Conservation (phyloP, 805 yeast species). For the Candida maris region DNA sequence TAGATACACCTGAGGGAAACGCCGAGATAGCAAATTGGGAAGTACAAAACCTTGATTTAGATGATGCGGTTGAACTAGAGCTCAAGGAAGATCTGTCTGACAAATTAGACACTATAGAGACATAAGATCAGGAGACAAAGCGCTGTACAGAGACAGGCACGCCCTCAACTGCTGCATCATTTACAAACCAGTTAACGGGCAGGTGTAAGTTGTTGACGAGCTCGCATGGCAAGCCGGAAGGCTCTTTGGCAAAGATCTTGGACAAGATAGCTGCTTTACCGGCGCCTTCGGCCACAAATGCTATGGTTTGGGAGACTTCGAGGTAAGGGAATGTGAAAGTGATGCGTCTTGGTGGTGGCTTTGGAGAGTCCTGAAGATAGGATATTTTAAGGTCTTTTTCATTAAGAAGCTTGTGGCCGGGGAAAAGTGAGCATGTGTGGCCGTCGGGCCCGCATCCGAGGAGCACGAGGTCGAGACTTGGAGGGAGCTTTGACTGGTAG, state of each 20-base stretch:
- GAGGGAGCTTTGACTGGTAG: constrained; percentile 59
- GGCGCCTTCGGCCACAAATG: constrained; percentile 88
- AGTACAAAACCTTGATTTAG: constrained; percentile 26
- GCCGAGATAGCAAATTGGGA: constrained; percentile 28
- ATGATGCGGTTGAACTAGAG: constrained; percentile 25
- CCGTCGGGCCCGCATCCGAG: constrained; percentile 97
- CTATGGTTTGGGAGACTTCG: constrained; percentile 48
- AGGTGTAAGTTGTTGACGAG: constrained; percentile 60
- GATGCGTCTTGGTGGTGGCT: constrained; percentile 91
- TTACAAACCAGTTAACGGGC: constrained; percentile 79
- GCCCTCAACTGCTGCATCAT: constrained; percentile 69
- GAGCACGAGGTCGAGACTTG: constrained; percentile 58
- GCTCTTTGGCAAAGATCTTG: constrained; percentile 56
- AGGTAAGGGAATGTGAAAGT: constrained; percentile 82
- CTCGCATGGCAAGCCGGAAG: constrained; percentile 59
- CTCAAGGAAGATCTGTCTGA: constrained; percentile 17
- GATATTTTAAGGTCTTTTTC: constrained; percentile 55
- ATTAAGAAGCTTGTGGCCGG: constrained; percentile 66
- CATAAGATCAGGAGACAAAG: constrained; percentile 5
- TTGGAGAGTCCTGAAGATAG: constrained; percentile 77
- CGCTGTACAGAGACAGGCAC: constrained; percentile 34
- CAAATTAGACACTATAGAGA: constrained; percentile 1
- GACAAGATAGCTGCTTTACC: constrained; percentile 72
- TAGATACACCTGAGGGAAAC: constrained; percentile 5
- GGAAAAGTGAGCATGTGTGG: constrained; percentile 91